Conservation (phyloP, 208 protist genomes). For the Trypanosoma platydactyli region DNA sequence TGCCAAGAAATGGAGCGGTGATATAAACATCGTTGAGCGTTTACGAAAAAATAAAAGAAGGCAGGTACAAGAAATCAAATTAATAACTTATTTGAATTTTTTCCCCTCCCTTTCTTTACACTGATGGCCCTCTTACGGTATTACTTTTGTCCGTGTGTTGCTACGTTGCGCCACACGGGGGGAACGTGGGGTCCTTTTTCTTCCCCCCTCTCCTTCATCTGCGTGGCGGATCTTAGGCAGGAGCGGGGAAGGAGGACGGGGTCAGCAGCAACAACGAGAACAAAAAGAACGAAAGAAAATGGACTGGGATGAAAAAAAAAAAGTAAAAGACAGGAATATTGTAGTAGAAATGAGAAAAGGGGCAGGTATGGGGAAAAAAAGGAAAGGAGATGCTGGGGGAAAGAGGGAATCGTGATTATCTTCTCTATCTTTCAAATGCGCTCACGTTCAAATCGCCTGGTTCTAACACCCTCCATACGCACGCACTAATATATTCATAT, state of each 20-base stretch:
- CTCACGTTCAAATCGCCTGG: too few relatives aligned
- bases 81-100: slow-evolving; percentile 8
- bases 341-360: background rate
- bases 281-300: background rate
- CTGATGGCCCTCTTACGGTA: background rate
- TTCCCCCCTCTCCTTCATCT: too few relatives aligned
- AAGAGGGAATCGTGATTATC: too few relatives aligned
- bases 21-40: too few relatives aligned
- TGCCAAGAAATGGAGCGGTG: too few relatives aligned
- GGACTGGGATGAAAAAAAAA: too few relatives aligned
- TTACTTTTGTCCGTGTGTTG: background rate
- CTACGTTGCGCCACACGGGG: too few relatives aligned
- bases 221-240: too few relatives aligned
- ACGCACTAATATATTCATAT: slow-evolving; percentile 18
- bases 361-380: background rate
- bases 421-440: too few relatives aligned
- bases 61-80: slow-evolving; percentile 12
- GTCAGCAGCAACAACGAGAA: background rate
- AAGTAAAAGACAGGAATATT: background rate
- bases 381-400: background rate
- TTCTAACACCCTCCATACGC: background rate
- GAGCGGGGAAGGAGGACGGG: background rate
- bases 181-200: too few relatives aligned
- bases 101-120: slow-evolving; percentile 3
- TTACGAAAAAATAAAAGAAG: slow-evolving; percentile 13